Conservation (phyloP, 441 rosid genomes). For the Adansonia rubrostipa region DNA sequence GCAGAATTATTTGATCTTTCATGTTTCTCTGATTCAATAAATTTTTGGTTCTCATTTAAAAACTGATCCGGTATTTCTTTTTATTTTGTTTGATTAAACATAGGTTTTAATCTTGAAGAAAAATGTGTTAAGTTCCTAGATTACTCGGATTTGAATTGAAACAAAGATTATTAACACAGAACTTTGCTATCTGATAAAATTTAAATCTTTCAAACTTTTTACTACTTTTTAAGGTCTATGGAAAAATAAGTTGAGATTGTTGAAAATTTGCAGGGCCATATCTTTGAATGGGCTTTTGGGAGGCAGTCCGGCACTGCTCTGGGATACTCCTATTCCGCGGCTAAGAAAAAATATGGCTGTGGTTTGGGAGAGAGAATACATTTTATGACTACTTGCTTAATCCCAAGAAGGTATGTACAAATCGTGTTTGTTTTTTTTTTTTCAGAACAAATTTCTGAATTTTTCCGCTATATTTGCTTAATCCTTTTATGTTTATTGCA, state of each 20-base stretch:
- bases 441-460: too few relatives aligned
- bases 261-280: constrained; percentile 41
- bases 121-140: too few relatives aligned
- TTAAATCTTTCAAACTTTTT: background rate
- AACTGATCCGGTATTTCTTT: background rate
- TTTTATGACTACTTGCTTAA: constrained; percentile 66
- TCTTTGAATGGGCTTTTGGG: constrained; percentile 53
- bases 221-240: background rate
- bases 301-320: constrained; percentile 64
- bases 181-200: too few relatives aligned
- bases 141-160: too few relatives aligned
- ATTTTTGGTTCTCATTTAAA: background rate
- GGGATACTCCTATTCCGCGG: constrained; percentile 71
- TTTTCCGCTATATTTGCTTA: too few relatives aligned
- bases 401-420: constrained; percentile 55
- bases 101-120: too few relatives aligned
- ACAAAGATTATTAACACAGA: too few relatives aligned
- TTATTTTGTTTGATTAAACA: too few relatives aligned
- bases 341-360: constrained; percentile 71
- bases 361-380: constrained; percentile 63
- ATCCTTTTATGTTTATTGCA: too few relatives aligned
- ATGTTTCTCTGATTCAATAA: background rate
- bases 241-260: too few relatives aligned
- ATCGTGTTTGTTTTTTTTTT: too few relatives aligned
- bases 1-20: background rate